These are phyloP conservation scores for Prunus kanzakura DNA, from an alignment of 306 rosid species.

Conservation along the genomic window DNA sequence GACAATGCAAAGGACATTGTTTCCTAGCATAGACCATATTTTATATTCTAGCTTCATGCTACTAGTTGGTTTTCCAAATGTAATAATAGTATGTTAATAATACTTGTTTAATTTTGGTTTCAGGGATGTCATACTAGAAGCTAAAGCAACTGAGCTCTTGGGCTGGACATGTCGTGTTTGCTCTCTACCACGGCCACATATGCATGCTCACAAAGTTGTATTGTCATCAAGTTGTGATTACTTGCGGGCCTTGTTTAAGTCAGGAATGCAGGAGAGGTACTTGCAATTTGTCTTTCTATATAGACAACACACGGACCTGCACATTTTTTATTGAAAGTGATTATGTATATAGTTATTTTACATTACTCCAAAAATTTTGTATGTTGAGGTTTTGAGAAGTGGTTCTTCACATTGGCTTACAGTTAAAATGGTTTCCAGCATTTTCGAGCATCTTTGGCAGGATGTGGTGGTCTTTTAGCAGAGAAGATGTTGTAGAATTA, in stretches of 20 bases:
- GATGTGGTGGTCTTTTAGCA: neutral
- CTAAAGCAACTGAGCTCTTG: constrained; percentile 41
- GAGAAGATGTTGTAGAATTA: neutral
- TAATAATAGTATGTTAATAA: constrained; percentile 17
- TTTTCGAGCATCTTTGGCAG: neutral
- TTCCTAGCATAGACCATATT: constrained; percentile 14
- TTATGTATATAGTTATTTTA: neutral
- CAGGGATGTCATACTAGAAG: constrained; percentile 81
- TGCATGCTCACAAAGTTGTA: constrained; percentile 81
- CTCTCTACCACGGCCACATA: constrained; percentile 53
- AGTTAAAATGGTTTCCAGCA: neutral
- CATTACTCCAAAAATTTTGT: neutral
- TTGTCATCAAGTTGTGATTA: constrained; percentile 73
- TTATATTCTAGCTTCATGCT: constrained; percentile 7
- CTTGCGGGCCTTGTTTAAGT: constrained; percentile 64
- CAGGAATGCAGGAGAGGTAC: constrained; percentile 94
- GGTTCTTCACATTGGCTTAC: neutral
- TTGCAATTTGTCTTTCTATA: neutral
- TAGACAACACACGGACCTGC: neutral
- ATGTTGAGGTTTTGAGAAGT: neutral
- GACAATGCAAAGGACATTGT: neutral
- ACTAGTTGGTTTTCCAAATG: constrained; percentile 13
- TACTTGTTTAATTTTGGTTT: constrained; percentile 25
- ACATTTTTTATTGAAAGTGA: neutral
- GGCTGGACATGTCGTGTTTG: constrained; percentile 65